Evolutionary conservation across 345 rosid species (phyloP), one percentile per base, ranked within the genome.

Genomic region (Salix viminalis): DNA sequence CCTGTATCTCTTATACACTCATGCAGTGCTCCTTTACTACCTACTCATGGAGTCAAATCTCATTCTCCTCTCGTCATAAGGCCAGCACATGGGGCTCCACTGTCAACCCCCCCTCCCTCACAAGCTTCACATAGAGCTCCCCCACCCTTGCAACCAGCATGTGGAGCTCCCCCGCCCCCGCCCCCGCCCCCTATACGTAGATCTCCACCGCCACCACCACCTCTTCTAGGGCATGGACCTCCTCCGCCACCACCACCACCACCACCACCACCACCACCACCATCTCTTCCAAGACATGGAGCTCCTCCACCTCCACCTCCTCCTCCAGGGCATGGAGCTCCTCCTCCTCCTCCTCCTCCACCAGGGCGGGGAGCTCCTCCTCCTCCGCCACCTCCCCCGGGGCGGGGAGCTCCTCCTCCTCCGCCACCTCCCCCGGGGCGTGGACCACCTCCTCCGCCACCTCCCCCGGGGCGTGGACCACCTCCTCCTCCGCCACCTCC

Each of bases 121-220:
- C 44, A 41, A 9, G 44, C 44, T 41, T 41, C 44, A 41, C 44
- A 41, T 41, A 41, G 44, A 0, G 71, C 82, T 2, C 77, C 85
- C 1, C 74, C 79, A 0, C 86, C 88, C 15, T 83, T 79, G 5
- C 81, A 81, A 39, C 77, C 74, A 16, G 68, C n/a, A 16, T 26
- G 23, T 48, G 79, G 80, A 66, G 77, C 71, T 5, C 80, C 81
- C 2, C 79, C 79, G 9, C 69, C 85, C 0, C 74, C 79, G 2
- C 87, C 36, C 2, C 79, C 79, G 12, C 87, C 37, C 0, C 44
- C 73, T 23, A 26, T 39, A n/a, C 62, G 67, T 21, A 79, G 75
- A 71, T 74, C 76, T 66, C 86, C 88, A 15, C 85, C 77, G 10
- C 86, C 87, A 2, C 37, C 37, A 34, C 79, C 85, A 0, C 77